Base-by-base conservation (phyloP, 805 yeast genomes). In the Vanderwaltozyma polyspora region DNA sequence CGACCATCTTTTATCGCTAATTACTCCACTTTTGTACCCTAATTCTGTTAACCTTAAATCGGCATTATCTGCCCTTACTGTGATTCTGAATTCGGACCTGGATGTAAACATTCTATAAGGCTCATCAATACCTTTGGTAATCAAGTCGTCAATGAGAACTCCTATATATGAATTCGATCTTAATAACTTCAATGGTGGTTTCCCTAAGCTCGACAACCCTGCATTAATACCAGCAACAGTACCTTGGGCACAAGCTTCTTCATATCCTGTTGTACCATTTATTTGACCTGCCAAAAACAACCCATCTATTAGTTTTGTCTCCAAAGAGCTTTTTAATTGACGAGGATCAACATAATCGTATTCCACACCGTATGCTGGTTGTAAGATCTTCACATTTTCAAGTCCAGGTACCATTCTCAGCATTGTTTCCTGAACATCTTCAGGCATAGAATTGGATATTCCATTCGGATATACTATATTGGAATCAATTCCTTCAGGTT, bases 321-420 rank as follows among this genome's bases (percentile, higher is more conserved):
- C 95, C 31, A 91, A 59, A 0, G 93, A 81, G 29, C 66, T 69
- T 35, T 68, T 67, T 36, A 91, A 65, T 50, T 87, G 95, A 43
- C 94, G 68, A 2, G 99, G 98, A 51, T 91, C 95, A 19, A 91
- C 79, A 54, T 84, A 91, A 51, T 91, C 98, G 53, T 91, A 91
- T 57, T 91, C 98, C 2, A 91, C 98, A n/a, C 99, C 99, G 53
- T 91, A 91, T 0, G 96, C 99, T 0, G 96, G 95, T 52, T 87
- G 95, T 10, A 79, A 53, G 82, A 91, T 84, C n/a, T 61, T 64
- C 0, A 81, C 95, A 43, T 82, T 75, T 47, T 84, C 94, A 32
- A 94, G 70, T 0, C 99, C 99, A 4, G 85, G 81, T 40, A 91
- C 82, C 63, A 84, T 62, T 38, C 68, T 64, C 35, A 91, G 70